phyloP scores from a whole-genome alignment of 768 basidiomycete genomes.

The Mycena sanguinolenta region DNA sequence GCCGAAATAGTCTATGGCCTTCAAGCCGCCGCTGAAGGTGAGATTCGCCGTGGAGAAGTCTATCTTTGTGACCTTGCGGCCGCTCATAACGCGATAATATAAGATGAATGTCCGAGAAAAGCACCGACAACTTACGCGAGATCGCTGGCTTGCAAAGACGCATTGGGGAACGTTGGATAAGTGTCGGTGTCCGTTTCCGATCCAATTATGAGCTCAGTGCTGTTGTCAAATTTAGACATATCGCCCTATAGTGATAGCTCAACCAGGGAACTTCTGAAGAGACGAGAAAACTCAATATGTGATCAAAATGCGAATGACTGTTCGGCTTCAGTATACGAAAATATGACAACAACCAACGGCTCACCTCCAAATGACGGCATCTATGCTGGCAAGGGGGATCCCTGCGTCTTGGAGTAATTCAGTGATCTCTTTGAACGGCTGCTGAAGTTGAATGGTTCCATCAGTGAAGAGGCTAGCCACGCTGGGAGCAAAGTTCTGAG shows the following conservation, averaged over 20 bases:
- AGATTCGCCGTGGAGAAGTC: conserved; percentile 13
- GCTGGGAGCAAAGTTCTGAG: conserved; percentile 19
- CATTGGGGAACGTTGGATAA: conserved; percentile 25
- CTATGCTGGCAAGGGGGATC: conserved; percentile 21
- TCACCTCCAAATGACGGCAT: conserved; percentile 30
- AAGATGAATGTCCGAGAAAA: not conserved
- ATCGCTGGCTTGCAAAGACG: conserved; percentile 25
- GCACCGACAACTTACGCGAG: conserved; percentile 9
- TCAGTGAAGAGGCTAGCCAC: conserved; percentile 6
- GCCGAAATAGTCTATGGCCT: conserved; percentile 20
- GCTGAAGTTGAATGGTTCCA: not conserved
- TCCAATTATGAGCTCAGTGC: conserved; percentile 33
- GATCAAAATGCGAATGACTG: conserved; percentile 24
- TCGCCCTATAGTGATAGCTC: conserved; percentile 24
- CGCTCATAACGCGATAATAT: not conserved
- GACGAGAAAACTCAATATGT: conserved; percentile 8
- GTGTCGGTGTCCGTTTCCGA: conserved; percentile 21
- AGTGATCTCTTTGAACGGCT: conserved; percentile 19
- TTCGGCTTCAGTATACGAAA: not conserved
- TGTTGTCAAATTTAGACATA: conserved; percentile 37
- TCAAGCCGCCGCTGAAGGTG: conserved; percentile 23
- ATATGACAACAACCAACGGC: not conserved
- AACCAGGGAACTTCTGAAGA: not conserved
- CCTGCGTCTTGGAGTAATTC: conserved; percentile 22
- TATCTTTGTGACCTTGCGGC: conserved; percentile 19